A percentile compares a stretch with the other conserved stretches of the same genome.
phyloP scores from a whole-genome alignment of 2,329 filamentous ascomycete genomes.

The Oidium heveae region DNA sequence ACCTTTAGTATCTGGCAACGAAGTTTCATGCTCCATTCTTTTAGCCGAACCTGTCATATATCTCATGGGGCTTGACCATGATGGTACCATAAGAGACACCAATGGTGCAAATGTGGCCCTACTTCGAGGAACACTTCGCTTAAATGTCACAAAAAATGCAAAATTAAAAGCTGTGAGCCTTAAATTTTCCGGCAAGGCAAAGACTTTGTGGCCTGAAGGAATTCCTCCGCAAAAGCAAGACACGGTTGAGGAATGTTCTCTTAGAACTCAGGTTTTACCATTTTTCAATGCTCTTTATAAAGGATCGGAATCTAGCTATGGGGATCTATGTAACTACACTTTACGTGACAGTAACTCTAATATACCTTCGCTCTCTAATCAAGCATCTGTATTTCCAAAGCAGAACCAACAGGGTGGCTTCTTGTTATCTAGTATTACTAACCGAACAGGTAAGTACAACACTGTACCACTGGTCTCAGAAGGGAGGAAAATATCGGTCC shows the following conservation, averaged over 20 bases:
- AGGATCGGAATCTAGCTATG: too few relatives aligned
- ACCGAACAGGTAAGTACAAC: too few relatives aligned
- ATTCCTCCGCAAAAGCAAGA: slow-evolving; percentile 74
- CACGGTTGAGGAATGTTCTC: slow-evolving; percentile 56
- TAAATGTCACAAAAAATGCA: slow-evolving; percentile 65
- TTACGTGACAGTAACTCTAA: too few relatives aligned
- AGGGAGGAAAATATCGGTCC: too few relatives aligned
- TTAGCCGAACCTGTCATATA: slow-evolving; percentile 63
- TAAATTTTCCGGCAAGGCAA: slow-evolving; percentile 60
- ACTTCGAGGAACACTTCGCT: slow-evolving; percentile 56
- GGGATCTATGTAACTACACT: too few relatives aligned
- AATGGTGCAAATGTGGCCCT: slow-evolving; percentile 27
- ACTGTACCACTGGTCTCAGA: too few relatives aligned
- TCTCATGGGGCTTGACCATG: slow-evolving; percentile 47
- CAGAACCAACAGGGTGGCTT: too few relatives aligned
- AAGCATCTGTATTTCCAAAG: too few relatives aligned
- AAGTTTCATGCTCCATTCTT: slow-evolving; percentile 46
- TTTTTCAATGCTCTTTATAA: slow-evolving; percentile 98
- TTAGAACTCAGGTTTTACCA: slow-evolving; percentile 70
- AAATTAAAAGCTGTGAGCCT: slow-evolving; percentile 84
- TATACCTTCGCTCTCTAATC: too few relatives aligned
- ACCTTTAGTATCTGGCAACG: slow-evolving; percentile 55
- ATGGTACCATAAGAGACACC: slow-evolving; percentile 13
- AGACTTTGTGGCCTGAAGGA: slow-evolving; percentile 88
- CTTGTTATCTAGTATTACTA: too few relatives aligned